Conservation (phyloP, 2,329 filamentous ascomycete genomes). For the Botrytis cinerea region DNA sequence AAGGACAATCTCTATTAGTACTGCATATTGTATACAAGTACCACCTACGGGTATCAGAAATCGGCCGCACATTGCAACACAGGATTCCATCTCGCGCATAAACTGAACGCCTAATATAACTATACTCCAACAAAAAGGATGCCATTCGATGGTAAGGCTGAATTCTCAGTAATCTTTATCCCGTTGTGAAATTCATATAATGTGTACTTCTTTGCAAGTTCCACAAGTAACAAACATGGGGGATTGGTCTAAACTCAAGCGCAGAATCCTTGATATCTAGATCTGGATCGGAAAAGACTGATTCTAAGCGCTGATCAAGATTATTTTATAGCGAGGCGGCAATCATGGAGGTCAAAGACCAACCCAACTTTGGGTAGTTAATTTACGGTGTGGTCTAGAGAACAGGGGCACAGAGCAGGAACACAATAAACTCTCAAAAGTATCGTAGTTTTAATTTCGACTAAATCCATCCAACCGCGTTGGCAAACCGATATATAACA, state of each 20-base stretch:
- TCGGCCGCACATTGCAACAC: neutral
- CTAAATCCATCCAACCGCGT: constrained; percentile 5
- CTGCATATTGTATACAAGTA: neutral
- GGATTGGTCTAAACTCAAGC: neutral
- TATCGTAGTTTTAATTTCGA: constrained; percentile 5
- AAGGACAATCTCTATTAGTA: neutral
- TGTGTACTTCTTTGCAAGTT: neutral
- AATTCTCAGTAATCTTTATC: neutral
- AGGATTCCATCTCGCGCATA: neutral
- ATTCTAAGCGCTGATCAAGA: neutral
- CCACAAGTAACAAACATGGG: neutral
- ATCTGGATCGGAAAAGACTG: neutral
- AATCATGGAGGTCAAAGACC: neutral
- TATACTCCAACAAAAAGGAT: neutral
- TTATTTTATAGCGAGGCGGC: neutral
- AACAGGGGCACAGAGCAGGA: neutral
- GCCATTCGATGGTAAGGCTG: neutral
- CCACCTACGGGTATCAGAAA: neutral
- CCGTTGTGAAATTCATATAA: neutral
- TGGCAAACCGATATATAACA: constrained; percentile 9
- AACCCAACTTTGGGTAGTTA: neutral
- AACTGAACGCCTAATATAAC: neutral
- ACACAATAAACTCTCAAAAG: neutral
- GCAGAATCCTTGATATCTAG: neutral
- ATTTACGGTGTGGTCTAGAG: neutral